Percentiles rank a stretch among this genome's conserved stretches.
These are phyloP conservation scores for Kandelia obovata DNA, from an alignment of 345 rosid species.

Conservation along the genomic window DNA sequence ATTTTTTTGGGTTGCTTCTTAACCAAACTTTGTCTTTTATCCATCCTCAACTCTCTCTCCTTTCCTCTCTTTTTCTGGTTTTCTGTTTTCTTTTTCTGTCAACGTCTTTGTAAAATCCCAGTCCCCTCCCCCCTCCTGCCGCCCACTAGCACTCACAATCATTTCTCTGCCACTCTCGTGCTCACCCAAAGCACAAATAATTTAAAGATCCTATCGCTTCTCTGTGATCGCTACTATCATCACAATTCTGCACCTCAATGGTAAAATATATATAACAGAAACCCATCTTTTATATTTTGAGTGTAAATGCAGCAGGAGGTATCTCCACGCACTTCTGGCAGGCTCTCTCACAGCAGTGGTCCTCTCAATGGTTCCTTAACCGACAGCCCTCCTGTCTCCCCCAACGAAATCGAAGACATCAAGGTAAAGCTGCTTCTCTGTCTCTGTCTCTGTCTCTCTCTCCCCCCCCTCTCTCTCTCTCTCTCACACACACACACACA, in stretches of 20 bases:
- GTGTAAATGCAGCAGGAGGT: slow-evolving; percentile 66
- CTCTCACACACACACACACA: not conserved
- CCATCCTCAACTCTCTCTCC: too few relatives aligned
- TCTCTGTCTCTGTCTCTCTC: not conserved
- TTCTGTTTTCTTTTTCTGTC: not conserved
- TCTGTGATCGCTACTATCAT: not conserved
- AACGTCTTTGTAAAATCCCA: not conserved
- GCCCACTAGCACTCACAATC: not conserved
- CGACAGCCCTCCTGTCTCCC: slow-evolving; percentile 96
- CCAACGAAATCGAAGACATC: slow-evolving; percentile 67
- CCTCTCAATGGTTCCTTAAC: slow-evolving; percentile 80
- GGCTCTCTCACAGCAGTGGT: slow-evolving; percentile 86
- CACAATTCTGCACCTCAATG: not conserved
- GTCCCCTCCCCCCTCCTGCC: too few relatives aligned
- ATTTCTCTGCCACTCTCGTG: not conserved
- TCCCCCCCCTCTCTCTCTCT: not conserved
- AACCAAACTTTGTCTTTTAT: not conserved
- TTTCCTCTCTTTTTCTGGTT: not conserved
- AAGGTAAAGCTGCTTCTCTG: slow-evolving; percentile 42
- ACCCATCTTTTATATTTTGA: not conserved
- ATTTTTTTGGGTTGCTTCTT: not conserved
- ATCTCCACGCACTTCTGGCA: slow-evolving; percentile 80
- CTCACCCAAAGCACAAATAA: not conserved
- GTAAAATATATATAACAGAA: not conserved
- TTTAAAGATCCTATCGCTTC: not conserved